Evolutionary conservation across 2,329 filamentous ascomycete species (phyloP).

Genomic region (Thielaviopsis euricoi): DNA sequence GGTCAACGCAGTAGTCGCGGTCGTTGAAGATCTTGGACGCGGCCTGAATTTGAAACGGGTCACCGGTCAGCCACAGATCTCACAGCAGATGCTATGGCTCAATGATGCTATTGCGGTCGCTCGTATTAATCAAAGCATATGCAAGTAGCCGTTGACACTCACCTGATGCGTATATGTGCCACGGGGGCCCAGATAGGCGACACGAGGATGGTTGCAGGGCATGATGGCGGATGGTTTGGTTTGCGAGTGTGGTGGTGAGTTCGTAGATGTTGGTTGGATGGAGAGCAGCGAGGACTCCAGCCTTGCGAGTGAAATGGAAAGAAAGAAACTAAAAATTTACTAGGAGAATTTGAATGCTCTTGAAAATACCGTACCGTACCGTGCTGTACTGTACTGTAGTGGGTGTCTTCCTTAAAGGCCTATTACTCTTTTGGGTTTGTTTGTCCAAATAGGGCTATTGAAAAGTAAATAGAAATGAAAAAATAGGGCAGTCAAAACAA

Average conservation of each 20-base stretch:
- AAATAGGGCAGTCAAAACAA: background rate
- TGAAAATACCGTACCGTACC: no score
- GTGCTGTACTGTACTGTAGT: no score
- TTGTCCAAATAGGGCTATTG: background rate
- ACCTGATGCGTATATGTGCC: slow-evolving; percentile 37
- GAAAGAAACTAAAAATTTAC: background rate
- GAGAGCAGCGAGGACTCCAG: background rate
- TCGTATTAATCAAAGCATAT: background rate
- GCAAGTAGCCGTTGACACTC: slow-evolving; percentile 11
- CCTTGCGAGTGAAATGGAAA: background rate
- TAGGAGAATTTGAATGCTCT: background rate
- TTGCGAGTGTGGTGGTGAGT: background rate
- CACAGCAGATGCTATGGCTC: slow-evolving; percentile 10
- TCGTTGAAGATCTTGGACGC: slow-evolving; percentile 31
- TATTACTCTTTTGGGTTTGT: background rate
- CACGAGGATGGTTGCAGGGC: slow-evolving; percentile 19
- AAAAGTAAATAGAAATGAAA: background rate
- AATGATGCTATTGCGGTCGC: background rate
- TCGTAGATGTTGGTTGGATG: background rate
- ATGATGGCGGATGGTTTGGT: slow-evolving; percentile 15
- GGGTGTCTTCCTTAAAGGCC: background rate
- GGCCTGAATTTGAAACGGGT: slow-evolving; percentile 20
- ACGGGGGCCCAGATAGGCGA: slow-evolving; percentile 32
- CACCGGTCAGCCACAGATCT: slow-evolving; percentile 11
- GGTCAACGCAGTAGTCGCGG: slow-evolving; percentile 29